Conservation (phyloP, 345 rosid species). For the Acer saccharum region DNA sequence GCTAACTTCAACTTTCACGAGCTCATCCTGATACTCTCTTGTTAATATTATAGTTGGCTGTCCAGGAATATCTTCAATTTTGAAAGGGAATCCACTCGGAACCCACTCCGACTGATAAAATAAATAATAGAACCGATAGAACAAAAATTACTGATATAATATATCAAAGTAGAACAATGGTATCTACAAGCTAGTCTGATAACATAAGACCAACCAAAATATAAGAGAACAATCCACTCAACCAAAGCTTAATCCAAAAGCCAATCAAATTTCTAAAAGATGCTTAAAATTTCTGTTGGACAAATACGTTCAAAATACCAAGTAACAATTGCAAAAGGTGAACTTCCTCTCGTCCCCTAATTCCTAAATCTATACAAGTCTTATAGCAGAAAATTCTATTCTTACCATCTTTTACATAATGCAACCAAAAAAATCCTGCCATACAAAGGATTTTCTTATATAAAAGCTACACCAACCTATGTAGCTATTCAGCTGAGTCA, state of each 20-base stretch:
- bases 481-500: no score
- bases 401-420: no score
- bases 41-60: slow-evolving; percentile 54
- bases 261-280: background rate
- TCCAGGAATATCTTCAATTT: slow-evolving; percentile 66
- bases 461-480: no score
- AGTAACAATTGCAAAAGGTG: background rate
- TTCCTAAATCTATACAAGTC: no score
- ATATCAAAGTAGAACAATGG: background rate
- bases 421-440: no score
- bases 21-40: slow-evolving; percentile 74
- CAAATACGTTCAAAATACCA: background rate
- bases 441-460: no score
- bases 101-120: slow-evolving; percentile 33
- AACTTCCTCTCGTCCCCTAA: no score
- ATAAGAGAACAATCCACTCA: background rate
- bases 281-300: background rate
- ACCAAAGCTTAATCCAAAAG: background rate
- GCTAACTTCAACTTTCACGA: slow-evolving; percentile 65
- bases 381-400: no score
- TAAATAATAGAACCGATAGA: background rate
- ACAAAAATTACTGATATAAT: background rate
- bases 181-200: background rate
- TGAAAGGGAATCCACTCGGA: slow-evolving; percentile 74
- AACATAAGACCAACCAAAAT: background rate